Evolutionary conservation across 306 rosid genomes (phyloP).

Genomic region (Malus sieversii): DNA sequence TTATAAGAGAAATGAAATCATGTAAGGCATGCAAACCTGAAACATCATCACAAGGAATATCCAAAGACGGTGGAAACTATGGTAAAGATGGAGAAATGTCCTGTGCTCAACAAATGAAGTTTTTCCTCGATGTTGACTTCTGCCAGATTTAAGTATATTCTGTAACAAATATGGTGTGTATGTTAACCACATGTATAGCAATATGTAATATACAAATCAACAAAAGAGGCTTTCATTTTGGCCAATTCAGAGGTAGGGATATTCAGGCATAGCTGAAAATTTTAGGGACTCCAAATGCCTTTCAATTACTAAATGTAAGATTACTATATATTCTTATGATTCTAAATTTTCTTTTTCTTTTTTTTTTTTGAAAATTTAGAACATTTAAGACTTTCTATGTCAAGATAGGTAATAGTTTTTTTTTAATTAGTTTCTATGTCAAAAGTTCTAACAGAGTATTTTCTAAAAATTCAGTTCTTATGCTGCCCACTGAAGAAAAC

Average conservation of each 20-base stretch:
- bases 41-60: constrained; percentile 96
- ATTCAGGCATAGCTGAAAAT: background rate
- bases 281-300: background rate
- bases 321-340: background rate
- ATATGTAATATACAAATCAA: background rate
- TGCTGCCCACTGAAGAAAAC: background rate
- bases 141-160: constrained; percentile 44
- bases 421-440: background rate
- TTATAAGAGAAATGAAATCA: background rate
- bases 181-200: background rate
- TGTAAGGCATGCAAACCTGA: constrained; percentile 47
- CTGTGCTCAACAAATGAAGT: constrained; percentile 98
- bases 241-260: background rate
- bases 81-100: constrained; percentile 88
- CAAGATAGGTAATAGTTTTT: background rate
- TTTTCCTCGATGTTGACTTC: constrained; percentile 64
- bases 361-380: background rate
- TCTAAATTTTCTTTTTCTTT: background rate
- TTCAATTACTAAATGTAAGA: background rate
- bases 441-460: background rate
- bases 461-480: background rate
- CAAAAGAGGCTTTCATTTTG: background rate
- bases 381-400: background rate
- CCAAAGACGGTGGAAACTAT: constrained; percentile 92
- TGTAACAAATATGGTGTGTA: constrained; percentile 20